phyloP scores from a whole-genome alignment of 2,329 filamentous ascomycete species.

The Xylaria arbuscula region DNA sequence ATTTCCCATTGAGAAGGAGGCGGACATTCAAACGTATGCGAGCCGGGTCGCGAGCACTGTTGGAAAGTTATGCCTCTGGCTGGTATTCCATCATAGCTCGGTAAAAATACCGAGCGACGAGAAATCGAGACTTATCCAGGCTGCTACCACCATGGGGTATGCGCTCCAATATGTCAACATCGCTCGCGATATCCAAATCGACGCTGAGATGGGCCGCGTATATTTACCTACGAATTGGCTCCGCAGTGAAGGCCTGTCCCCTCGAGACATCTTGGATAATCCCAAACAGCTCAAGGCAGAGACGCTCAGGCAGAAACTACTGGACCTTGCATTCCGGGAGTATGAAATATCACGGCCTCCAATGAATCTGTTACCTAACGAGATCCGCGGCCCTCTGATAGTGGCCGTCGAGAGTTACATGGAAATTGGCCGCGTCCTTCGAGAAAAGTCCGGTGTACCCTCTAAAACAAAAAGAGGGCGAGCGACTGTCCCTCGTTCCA shows the following conservation, averaged over 20 bases:
- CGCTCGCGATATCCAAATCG: constrained; percentile 75
- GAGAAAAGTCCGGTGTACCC: constrained; percentile 48
- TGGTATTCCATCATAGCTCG: constrained; percentile 70
- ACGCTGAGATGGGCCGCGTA: constrained; percentile 72
- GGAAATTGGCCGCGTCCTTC: constrained; percentile 75
- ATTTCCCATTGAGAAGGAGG: constrained; percentile 69
- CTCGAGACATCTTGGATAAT: constrained; percentile 64
- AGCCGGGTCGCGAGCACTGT: constrained; percentile 78
- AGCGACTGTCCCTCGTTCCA: constrained; percentile 47
- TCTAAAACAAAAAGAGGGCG: constrained; percentile 43
- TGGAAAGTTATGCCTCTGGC: constrained; percentile 73
- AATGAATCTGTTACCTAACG: constrained; percentile 70
- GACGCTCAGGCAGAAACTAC: constrained; percentile 62
- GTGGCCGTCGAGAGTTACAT: constrained; percentile 81
- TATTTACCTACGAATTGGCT: constrained; percentile 77
- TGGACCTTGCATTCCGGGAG: constrained; percentile 70
- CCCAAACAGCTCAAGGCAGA: constrained; percentile 61
- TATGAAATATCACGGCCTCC: constrained; percentile 66
- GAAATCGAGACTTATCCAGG: constrained; percentile 59
- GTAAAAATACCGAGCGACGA: constrained; percentile 48
- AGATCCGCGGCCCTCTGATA: constrained; percentile 71
- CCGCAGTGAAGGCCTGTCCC: constrained; percentile 64
- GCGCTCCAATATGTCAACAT: constrained; percentile 84
- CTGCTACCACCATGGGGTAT: constrained; percentile 74
- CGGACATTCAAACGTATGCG: constrained; percentile 71